phyloP scores from a whole-genome alignment of 164 flowering plant genomes.

The Nelumbo lutea region DNA sequence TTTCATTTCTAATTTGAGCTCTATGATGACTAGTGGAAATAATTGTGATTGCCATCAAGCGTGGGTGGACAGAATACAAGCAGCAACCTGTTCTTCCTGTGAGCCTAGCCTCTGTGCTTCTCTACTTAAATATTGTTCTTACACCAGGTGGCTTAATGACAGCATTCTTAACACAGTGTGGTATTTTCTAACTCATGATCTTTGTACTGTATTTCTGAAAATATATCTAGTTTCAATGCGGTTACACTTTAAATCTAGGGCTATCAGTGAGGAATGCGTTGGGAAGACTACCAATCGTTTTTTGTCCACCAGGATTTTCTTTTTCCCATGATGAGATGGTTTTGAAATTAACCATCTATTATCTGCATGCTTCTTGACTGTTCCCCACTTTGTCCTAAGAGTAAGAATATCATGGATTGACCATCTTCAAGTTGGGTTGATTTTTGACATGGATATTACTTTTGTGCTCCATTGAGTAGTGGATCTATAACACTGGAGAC shows the following conservation, averaged over 20 bases:
- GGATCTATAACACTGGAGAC: too few species aligned
- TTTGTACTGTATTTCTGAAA: background rate
- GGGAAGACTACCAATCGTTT: background rate
- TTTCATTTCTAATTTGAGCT: constrained; percentile 4
- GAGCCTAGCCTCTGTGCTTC: constrained; percentile 91
- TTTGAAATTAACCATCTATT: too few species aligned
- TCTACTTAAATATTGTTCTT: constrained; percentile 86
- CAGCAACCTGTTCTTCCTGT: constrained; percentile 99
- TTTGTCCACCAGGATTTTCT: background rate
- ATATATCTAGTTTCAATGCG: background rate
- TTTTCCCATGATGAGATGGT: background rate
- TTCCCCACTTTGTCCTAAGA: too few species aligned
- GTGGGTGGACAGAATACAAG: constrained; percentile 89
- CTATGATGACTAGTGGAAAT: constrained; percentile 36
- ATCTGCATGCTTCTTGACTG: too few species aligned
- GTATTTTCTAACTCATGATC: constrained; percentile 30
- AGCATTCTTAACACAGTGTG: constrained; percentile 85
- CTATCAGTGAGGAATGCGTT: background rate
- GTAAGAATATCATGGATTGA: too few species aligned
- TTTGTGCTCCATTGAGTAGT: too few species aligned
- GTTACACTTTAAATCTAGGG: background rate
- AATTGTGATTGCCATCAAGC: constrained; percentile 65
- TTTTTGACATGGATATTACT: too few species aligned
- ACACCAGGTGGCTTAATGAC: constrained; percentile 97
- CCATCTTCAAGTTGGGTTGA: too few species aligned